Conservation (phyloP, 257 asterid species). For the Perilla frutescens region DNA sequence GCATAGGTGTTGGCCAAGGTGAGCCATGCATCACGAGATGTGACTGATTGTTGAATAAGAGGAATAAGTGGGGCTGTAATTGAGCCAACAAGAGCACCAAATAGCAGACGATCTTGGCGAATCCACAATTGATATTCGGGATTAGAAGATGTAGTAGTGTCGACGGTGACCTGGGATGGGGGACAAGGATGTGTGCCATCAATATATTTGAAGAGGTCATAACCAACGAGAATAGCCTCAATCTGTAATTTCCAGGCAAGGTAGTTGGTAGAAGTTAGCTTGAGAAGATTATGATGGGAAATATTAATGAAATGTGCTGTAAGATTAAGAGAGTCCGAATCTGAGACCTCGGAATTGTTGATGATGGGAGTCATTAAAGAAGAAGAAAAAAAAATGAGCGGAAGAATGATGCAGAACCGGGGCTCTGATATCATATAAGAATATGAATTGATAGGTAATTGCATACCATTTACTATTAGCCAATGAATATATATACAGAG, state of each 20-base stretch:
- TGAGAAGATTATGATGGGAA: background rate
- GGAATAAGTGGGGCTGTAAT: too few species aligned
- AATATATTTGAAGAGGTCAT: background rate
- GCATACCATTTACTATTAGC: too few species aligned
- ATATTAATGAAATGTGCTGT: too few species aligned
- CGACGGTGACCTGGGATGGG: background rate
- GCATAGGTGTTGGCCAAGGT: background rate
- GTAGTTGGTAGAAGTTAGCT: background rate
- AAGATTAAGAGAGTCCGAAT: too few species aligned
- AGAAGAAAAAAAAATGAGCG: too few species aligned
- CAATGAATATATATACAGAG: too few species aligned
- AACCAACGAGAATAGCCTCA: background rate
- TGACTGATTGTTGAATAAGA: background rate
- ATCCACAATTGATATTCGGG: background rate
- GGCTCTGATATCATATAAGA: too few species aligned
- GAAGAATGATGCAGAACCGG: too few species aligned
- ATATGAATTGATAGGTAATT: too few species aligned
- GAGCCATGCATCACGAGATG: background rate
- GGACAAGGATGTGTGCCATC: background rate
- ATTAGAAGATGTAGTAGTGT: background rate
- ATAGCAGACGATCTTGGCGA: background rate
- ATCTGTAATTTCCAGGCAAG: background rate
- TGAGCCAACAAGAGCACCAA: background rate
- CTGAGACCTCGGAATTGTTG: too few species aligned
- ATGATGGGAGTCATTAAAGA: too few species aligned